Evolutionary conservation across 805 yeast species (phyloP).

Genomic region (Blastobotrys terrestris): DNA sequence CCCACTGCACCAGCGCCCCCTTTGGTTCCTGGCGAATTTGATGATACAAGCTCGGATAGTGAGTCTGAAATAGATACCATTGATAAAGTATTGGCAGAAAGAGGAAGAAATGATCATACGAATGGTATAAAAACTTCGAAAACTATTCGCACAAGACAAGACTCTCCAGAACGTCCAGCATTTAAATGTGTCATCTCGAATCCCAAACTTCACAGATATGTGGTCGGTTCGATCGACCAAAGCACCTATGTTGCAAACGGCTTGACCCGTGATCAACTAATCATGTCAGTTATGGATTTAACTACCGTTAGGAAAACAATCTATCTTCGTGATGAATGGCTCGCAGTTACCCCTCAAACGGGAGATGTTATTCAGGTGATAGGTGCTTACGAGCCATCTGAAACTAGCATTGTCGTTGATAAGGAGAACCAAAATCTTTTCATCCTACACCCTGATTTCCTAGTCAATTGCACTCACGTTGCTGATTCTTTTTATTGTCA

Average conservation of each 20-base stretch:
- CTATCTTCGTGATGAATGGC: constrained; percentile 4
- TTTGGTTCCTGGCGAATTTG: neutral
- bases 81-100: neutral
- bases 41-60: neutral
- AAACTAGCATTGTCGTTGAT: constrained; percentile 38
- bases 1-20: constrained; percentile 1
- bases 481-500: constrained; percentile 72
- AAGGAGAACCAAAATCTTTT: constrained; percentile 50
- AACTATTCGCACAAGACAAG: constrained; percentile 4
- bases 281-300: constrained; percentile 1
- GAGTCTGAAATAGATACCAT: neutral
- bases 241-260: neutral
- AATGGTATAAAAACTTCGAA: constrained; percentile 5
- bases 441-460: constrained; percentile 75
- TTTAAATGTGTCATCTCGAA: constrained; percentile 11
- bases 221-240: constrained; percentile 5
- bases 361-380: constrained; percentile 5
- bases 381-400: constrained; percentile 1
- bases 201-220: constrained; percentile 16
- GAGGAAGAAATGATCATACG: neutral
- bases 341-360: neutral
- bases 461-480: constrained; percentile 75
- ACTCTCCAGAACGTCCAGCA: constrained; percentile 1
- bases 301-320: neutral
- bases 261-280: neutral